Percentiles rank a stretch among this genome's conserved stretches.
Conservation (phyloP, 768 basidiomycete genomes). For the Amanita subjunquillea region DNA sequence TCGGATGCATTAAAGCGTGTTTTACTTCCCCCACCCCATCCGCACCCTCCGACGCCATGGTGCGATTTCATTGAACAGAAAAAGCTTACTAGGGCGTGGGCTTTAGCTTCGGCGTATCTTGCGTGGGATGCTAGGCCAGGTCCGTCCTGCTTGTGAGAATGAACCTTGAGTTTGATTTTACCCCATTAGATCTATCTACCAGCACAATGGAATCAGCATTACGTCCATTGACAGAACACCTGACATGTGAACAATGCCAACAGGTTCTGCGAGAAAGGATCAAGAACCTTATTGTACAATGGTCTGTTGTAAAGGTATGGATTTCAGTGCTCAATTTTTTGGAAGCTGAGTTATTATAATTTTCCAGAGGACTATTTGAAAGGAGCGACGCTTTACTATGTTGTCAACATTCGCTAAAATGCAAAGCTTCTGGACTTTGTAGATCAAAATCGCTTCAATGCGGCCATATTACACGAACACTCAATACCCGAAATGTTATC, state of each 20-base stretch:
- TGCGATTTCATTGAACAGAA: slow-evolving; percentile 76
- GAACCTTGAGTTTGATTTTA: slow-evolving; percentile 3
- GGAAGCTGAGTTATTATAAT: slow-evolving; percentile 2
- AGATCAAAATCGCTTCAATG: neutral
- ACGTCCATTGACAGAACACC: slow-evolving; percentile 55
- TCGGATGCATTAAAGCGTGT: slow-evolving; percentile 75
- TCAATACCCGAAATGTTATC: neutral
- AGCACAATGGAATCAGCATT: slow-evolving; percentile 65
- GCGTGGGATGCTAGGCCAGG: slow-evolving; percentile 80
- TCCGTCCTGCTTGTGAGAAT: slow-evolving; percentile 19
- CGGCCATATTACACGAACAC: neutral
- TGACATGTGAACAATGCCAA: slow-evolving; percentile 63
- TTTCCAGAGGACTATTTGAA: slow-evolving; percentile 43
- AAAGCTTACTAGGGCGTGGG: slow-evolving; percentile 73
- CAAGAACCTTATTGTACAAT: slow-evolving; percentile 58
- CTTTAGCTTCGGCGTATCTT: slow-evolving; percentile 71
- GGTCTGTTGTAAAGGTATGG: slow-evolving; percentile 70
- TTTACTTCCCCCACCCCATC: slow-evolving; percentile 62
- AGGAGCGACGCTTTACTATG: neutral
- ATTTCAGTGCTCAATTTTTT: neutral
- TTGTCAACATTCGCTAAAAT: neutral
- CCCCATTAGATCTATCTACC: slow-evolving; percentile 55
- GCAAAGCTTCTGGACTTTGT: neutral
- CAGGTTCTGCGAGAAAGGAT: slow-evolving; percentile 53
- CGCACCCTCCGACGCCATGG: slow-evolving; percentile 56